Percentiles rank a stretch among this genome's conserved stretches.
phyloP scores from a whole-genome alignment of 2,329 filamentous ascomycete species.

The Colletotrichum limetticola region DNA sequence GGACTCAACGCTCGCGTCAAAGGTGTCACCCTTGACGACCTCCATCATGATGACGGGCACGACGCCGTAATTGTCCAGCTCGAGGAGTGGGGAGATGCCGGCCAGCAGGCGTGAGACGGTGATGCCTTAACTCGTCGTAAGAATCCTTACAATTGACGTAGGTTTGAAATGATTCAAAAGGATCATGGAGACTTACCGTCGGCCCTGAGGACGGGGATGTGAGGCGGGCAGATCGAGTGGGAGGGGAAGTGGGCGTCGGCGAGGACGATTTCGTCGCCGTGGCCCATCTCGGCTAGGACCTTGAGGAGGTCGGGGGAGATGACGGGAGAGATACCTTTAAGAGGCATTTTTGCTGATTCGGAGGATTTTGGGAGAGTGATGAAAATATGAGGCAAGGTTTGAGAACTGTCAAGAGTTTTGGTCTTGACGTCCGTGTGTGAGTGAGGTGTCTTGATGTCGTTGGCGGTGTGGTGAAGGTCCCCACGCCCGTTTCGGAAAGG shows the following conservation, averaged over 20 bases:
- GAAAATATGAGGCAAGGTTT: not conserved
- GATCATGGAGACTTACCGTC: conserved; percentile 7
- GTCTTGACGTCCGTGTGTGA: not conserved
- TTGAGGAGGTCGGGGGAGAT: conserved; percentile 33
- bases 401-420: not conserved
- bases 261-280: conserved; percentile 30
- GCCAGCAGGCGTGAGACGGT: conserved; percentile 28
- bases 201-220: conserved; percentile 26
- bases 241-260: conserved; percentile 32
- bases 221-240: conserved; percentile 31
- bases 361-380: not conserved
- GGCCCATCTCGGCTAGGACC: conserved; percentile 33
- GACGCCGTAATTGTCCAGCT: conserved; percentile 32
- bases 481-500: not conserved
- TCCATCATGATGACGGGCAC: conserved; percentile 33
- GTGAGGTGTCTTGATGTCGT: not conserved
- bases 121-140: not conserved
- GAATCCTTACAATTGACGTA: too few relatives aligned
- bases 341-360: not conserved
- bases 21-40: conserved; percentile 32
- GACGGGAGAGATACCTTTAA: conserved; percentile 30
- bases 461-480: not conserved
- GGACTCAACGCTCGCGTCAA: conserved; percentile 26
- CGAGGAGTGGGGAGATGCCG: conserved; percentile 27
- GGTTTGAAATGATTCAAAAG: too few relatives aligned